Evolutionary conservation across 2,329 filamentous ascomycete genomes (phyloP).

Genomic region (Diplodia corticola): DNA sequence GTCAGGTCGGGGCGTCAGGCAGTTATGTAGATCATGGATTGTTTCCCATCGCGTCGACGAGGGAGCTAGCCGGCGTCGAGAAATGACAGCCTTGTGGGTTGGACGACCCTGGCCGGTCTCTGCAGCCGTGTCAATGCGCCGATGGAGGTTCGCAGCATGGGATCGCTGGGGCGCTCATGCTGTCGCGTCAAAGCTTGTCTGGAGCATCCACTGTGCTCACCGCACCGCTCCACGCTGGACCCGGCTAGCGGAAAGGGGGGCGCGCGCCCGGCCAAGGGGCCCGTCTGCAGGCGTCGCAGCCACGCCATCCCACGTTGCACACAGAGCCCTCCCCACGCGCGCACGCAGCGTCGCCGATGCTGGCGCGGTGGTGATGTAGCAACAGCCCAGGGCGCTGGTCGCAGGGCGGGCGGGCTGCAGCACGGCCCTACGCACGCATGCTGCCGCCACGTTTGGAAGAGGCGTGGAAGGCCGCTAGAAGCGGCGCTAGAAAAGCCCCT

Average conservation of each 20-base stretch:
- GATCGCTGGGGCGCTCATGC: conserved; percentile 35
- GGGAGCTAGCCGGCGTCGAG: conserved; percentile 30
- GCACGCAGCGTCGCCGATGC: conserved; percentile 10
- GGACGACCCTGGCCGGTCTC: conserved; percentile 28
- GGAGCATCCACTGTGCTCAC: conserved; percentile 24
- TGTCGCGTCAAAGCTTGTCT: conserved; percentile 32
- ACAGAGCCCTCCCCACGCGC: background rate
- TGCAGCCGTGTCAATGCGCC: conserved; percentile 18
- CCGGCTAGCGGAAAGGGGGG: conserved; percentile 18
- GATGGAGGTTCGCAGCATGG: conserved; percentile 27
- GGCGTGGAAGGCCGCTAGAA: conserved; percentile 29
- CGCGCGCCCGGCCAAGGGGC: conserved; percentile 1
- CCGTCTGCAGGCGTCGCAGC: conserved; percentile 3
- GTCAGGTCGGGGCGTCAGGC: conserved; percentile 27
- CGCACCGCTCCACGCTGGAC: conserved; percentile 20
- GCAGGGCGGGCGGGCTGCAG: conserved; percentile 18
- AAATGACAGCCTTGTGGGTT: conserved; percentile 36
- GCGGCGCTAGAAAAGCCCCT: conserved; percentile 24
- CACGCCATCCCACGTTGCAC: conserved; percentile 5
- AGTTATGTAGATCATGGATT: conserved; percentile 35
- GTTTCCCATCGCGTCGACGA: conserved; percentile 30
- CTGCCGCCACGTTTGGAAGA: conserved; percentile 25
- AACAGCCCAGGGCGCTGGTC: conserved; percentile 24
- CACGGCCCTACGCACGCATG: conserved; percentile 17
- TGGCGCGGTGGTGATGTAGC: conserved; percentile 16